Evolutionary conservation across 345 rosid species (phyloP).

Genomic region (Lenwebbia sp.): DNA sequence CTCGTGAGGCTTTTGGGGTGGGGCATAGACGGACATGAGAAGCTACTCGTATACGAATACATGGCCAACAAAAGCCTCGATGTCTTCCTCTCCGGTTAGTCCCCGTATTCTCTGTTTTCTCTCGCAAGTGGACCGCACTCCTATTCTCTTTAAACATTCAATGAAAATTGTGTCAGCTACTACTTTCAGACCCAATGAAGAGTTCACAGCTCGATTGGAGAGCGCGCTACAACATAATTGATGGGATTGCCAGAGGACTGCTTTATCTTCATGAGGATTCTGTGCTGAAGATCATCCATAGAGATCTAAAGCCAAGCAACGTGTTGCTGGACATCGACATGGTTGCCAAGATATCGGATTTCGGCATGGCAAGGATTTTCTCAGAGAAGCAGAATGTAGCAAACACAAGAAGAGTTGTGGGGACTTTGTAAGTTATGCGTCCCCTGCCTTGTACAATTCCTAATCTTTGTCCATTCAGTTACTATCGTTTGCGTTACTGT

Average conservation of each 20-base stretch:
- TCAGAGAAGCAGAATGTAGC: slow-evolving; percentile 6
- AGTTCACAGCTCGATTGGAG: slow-evolving; percentile 29
- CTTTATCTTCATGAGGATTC: slow-evolving; percentile 51
- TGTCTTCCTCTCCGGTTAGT: background rate
- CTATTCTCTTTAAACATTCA: background rate
- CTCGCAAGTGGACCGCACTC: background rate
- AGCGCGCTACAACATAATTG: slow-evolving; percentile 31
- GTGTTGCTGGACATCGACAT: slow-evolving; percentile 18
- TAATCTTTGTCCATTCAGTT: background rate
- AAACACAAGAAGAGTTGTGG: slow-evolving; percentile 9
- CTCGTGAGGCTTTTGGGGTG: too few species aligned
- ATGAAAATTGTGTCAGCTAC: background rate
- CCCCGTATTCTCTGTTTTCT: background rate
- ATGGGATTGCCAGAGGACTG: slow-evolving; percentile 42
- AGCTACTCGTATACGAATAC: slow-evolving; percentile 13
- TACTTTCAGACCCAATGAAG: slow-evolving; percentile 14
- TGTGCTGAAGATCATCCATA: slow-evolving; percentile 33
- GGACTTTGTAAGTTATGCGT: slow-evolving; percentile 13
- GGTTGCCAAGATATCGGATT: slow-evolving; percentile 19
- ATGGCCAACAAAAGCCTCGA: background rate
- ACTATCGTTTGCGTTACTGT: background rate
- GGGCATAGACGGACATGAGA: too few species aligned
- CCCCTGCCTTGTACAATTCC: background rate
- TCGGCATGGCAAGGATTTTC: slow-evolving; percentile 19
- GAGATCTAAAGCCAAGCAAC: slow-evolving; percentile 43